Evolutionary conservation across 2,329 filamentous ascomycete species (phyloP), one percentile per base, ranked within the genome.

Genomic region (Seiridium cupressi): DNA sequence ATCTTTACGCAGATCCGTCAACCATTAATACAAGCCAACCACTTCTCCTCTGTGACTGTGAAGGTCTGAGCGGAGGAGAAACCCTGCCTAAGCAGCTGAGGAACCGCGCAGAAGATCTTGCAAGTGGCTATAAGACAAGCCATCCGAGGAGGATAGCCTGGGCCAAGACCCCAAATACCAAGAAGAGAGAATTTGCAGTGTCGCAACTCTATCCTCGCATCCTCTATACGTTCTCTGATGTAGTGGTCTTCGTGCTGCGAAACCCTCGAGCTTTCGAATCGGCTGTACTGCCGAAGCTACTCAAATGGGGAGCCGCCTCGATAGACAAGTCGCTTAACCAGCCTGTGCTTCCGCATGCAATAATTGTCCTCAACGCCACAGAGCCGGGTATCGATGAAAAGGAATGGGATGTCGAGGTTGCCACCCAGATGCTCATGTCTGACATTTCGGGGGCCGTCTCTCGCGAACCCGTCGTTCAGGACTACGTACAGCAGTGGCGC

Each of bases 291-390:
- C 70, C 73, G 54, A 72, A 70, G 61, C 70, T 85, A 4, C 66
- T 84, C 10, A 72, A 77, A 44, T 85, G 82, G 82, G 82, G 81
- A 11, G 74, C 75, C 3, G 76, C 80, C 10, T 78, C 79, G 1
- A 70, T 84, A 5, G 81, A 84, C 62, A 82, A 77, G 61, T 82
- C 81, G 0, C 75, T 80, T 48, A 85, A 85, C 60, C 83, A 85
- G 63, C 82, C 83, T 0, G 76, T 79, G 2, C 73, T 85, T 3
- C 82, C 83, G 3, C 81, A 84, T 64, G 82, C 79, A 5, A 77
- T 86, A 57, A 80, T 86, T 47, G 81, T 79, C 0, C 70, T 85
- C 42, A 84, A 84, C 65, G 77, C 75, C 1, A 73, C 76, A 0
- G 74, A 81, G 7, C 65, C 69, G 47, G 70, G 70, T 44, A 69